Base-by-base conservation (phyloP, 805 yeast species). In the Candida vaughaniae region DNA sequence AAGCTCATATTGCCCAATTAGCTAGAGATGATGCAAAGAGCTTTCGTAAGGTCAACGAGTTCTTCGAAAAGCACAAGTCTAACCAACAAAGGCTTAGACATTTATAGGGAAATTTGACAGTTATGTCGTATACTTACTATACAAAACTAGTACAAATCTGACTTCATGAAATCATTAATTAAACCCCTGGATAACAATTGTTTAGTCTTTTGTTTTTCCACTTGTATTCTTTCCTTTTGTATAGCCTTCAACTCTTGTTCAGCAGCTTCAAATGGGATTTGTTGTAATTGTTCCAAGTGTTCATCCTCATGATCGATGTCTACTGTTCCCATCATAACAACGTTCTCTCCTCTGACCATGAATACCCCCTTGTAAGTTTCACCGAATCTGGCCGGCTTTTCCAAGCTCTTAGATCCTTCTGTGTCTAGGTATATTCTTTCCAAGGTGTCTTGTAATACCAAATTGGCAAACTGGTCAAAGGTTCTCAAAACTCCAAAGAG, bases 321-420 rank as follows among this genome's bases (percentile, higher is more conserved):
- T 44, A 91, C 76, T 58, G 91, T 97, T 15, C 98, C 99, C 57
- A 93, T 60, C 80, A 90, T 77, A 7, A 90, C 93, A 6, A 93
- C 93, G 52, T 91, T 91, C 60, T 93, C 99, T 44, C 99, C 99
- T 63, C 99, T 83, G 27, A 93, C 82, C 66, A 93, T 76, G 56
- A 81, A 82, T 34, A 87, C 85, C 7, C 96, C 96, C 36, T 84
- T 75, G 34, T 71, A 71, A n/a, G 66, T 69, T 58, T 91, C 96
- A 6, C 85, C 95, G 55, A 80, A 91, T 45, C 74, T 55, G 27
- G 65, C 67, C 3, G 59, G 60, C 28, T 45, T 38, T 12, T 25
- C 19, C 18, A 45, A 34, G 31, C 66, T 63, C 11, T 71, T 77
- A 12, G 71, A 57, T 14, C 46, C 53, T 17, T 53, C 53, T 25